phyloP scores from a whole-genome alignment of 768 basidiomycete genomes.

The Amanita rubescens region DNA sequence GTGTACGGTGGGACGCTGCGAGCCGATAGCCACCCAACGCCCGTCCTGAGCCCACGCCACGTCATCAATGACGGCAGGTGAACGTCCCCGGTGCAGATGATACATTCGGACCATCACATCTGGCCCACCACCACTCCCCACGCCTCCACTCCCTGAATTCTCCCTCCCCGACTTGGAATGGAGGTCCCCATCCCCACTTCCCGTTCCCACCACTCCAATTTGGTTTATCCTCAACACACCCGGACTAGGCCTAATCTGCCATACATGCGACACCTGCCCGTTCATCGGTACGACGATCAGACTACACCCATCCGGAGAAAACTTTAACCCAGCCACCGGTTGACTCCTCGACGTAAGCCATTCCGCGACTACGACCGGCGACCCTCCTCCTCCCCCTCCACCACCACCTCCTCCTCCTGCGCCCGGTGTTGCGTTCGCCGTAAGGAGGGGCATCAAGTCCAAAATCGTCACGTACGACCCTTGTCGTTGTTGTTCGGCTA shows the following conservation, averaged over 20 bases:
- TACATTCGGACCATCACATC: slow-evolving; percentile 50
- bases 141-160: not conserved
- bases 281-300: slow-evolving; percentile 45
- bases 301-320: slow-evolving; percentile 47
- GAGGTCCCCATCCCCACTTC: not conserved
- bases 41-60: slow-evolving; percentile 50
- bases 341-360: slow-evolving; percentile 43
- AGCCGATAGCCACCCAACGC: slow-evolving; percentile 65
- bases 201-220: not conserved
- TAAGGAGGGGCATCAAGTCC: slow-evolving; percentile 35
- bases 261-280: slow-evolving; percentile 47
- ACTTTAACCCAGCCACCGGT: slow-evolving; percentile 38
- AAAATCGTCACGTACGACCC: slow-evolving; percentile 49
- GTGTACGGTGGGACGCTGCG: slow-evolving; percentile 57
- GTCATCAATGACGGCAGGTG: slow-evolving; percentile 54
- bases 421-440: too few relatives aligned
- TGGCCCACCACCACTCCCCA: not conserved
- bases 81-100: slow-evolving; percentile 62
- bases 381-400: too few relatives aligned
- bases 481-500: slow-evolving; percentile 19
- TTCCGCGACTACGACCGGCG: slow-evolving; percentile 31
- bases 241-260: slow-evolving; percentile 28
- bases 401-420: too few relatives aligned
- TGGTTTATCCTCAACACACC: not conserved
- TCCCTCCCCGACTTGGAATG: not conserved